These are phyloP conservation scores for Lolium rigidum DNA, from an alignment of 176 grass and related monocot species.

Conservation along the genomic window DNA sequence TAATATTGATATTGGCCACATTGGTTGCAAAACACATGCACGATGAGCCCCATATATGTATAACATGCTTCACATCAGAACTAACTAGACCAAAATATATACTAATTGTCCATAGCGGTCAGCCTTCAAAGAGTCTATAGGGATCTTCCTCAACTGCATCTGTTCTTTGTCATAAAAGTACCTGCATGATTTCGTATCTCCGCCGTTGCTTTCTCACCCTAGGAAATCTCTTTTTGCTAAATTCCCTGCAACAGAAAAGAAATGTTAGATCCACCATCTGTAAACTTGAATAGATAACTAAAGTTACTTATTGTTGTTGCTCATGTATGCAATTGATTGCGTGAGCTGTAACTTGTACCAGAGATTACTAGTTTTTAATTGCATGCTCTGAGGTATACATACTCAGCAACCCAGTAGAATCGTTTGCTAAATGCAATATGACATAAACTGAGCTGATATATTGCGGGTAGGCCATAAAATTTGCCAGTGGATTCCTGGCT, in stretches of 20 bases:
- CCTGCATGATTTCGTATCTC: not conserved
- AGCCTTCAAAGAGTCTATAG: not conserved
- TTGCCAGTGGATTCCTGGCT: not conserved
- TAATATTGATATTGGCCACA: not conserved
- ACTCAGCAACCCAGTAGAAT: not conserved
- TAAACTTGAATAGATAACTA: not conserved
- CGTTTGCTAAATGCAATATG: not conserved
- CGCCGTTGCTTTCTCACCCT: not conserved
- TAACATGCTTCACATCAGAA: not conserved
- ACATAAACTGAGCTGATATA: not conserved
- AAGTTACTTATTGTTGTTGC: not conserved
- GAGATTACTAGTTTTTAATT: not conserved
- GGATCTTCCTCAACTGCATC: not conserved
- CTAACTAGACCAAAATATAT: not conserved
- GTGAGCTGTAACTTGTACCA: not conserved
- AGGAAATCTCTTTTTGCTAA: conserved; percentile 5
- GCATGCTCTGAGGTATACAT: not conserved
- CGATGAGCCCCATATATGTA: not conserved
- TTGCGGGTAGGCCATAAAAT: not conserved
- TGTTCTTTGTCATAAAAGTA: too few relatives aligned
- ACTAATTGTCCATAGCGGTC: not conserved
- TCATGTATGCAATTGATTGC: not conserved
- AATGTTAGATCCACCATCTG: not conserved
- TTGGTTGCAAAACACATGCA: not conserved
- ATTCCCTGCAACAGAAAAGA: not conserved